phyloP scores from a whole-genome alignment of 2,329 filamentous ascomycete genomes.

The Cercospora citrullina region DNA sequence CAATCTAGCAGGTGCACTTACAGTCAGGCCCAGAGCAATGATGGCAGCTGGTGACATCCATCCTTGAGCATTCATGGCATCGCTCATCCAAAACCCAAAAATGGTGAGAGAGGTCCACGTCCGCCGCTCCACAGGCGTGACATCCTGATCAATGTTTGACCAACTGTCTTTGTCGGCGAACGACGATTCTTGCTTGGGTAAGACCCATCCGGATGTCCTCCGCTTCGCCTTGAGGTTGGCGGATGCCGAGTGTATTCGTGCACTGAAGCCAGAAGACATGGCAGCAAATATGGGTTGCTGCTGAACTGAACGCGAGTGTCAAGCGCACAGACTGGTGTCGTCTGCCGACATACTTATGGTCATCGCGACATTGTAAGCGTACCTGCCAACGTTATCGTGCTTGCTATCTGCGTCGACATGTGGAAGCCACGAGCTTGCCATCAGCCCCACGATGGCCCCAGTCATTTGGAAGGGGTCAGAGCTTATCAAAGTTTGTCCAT shows the following conservation, averaged over 20 bases:
- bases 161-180: conserved; percentile 45
- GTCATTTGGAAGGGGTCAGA: not conserved
- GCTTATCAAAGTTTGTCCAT: conserved; percentile 20
- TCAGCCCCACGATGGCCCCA: not conserved
- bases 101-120: conserved; percentile 49
- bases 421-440: conserved; percentile 17
- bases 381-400: not conserved
- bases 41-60: conserved; percentile 52
- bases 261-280: conserved; percentile 29
- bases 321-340: not conserved
- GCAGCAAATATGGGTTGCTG: not conserved
- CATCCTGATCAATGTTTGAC: conserved; percentile 50
- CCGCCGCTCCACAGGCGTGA: conserved; percentile 47
- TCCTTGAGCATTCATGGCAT: conserved; percentile 48
- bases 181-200: conserved; percentile 43
- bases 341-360: conserved; percentile 8
- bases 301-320: not conserved
- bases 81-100: conserved; percentile 50
- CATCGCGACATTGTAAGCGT: conserved; percentile 5
- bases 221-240: conserved; percentile 40
- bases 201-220: conserved; percentile 43
- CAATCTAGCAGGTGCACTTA: not conserved
- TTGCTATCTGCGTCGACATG: conserved; percentile 6
- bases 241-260: conserved; percentile 37
- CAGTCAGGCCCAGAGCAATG: conserved; percentile 48